Evolutionary conservation across 768 basidiomycete species (phyloP).

Genomic region (Lentinus tigrinus): DNA sequence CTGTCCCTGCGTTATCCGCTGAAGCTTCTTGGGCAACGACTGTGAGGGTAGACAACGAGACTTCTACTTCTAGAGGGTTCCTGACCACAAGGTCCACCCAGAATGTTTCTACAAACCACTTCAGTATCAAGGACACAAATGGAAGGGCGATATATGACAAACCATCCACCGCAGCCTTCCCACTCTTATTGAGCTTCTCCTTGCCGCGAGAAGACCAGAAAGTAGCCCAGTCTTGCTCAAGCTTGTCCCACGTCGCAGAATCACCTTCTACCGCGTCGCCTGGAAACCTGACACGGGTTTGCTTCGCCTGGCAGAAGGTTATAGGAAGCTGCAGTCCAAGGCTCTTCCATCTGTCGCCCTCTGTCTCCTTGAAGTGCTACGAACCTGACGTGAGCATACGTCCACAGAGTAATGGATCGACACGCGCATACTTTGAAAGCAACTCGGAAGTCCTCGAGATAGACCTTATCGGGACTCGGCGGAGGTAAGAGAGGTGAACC

Average conservation of each 20-base stretch:
- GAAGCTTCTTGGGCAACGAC: constrained; percentile 47
- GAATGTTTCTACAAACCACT: constrained; percentile 55
- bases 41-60: constrained; percentile 65
- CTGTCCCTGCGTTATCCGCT: constrained; percentile 30
- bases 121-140: not conserved
- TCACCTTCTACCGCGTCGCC: constrained; percentile 47
- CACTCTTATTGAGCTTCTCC: constrained; percentile 51
- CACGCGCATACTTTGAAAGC: constrained; percentile 66
- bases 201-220: constrained; percentile 60
- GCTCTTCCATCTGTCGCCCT: constrained; percentile 41
- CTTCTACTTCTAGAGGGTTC: constrained; percentile 74
- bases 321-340: constrained; percentile 61
- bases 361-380: constrained; percentile 72
- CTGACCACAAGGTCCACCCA: constrained; percentile 70
- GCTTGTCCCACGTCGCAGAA: constrained; percentile 53
- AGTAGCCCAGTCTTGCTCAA: constrained; percentile 63
- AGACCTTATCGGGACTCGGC: constrained; percentile 56
- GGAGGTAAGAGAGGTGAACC: constrained; percentile 11
- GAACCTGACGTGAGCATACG: not conserved
- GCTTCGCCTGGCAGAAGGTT: constrained; percentile 57
- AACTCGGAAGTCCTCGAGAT: constrained; percentile 84
- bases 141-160: constrained; percentile 13
- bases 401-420: not conserved
- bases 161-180: constrained; percentile 68
- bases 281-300: constrained; percentile 57